Evolutionary conservation across 345 rosid species (phyloP).

Genomic region (Eucalyptus marginata): DNA sequence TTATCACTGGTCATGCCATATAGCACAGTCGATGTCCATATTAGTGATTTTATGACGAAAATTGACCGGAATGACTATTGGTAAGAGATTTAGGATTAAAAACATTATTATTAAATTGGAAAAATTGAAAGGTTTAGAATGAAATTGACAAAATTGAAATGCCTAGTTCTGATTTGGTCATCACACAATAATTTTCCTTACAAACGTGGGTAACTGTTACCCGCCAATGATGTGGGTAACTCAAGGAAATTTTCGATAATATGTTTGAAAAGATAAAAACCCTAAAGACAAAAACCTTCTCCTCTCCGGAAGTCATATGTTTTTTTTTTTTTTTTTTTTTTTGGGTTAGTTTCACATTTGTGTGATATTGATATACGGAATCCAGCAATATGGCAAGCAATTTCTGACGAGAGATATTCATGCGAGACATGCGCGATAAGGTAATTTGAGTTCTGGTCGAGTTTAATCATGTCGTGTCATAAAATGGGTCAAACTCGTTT

Average conservation of each 20-base stretch:
- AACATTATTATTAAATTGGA: too few species aligned
- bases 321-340: too few species aligned
- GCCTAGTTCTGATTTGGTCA: too few species aligned
- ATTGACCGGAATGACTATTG: too few species aligned
- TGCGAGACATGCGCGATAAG: background rate
- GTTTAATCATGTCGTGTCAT: background rate
- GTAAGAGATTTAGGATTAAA: too few species aligned
- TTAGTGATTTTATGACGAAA: too few species aligned
- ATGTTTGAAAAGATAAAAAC: background rate
- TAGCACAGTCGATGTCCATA: too few species aligned
- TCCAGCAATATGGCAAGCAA: background rate
- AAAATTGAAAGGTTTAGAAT: too few species aligned
- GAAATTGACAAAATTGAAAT: too few species aligned
- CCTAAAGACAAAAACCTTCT: background rate
- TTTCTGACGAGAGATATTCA: background rate
- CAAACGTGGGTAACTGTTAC: background rate
- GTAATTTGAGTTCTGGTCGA: background rate
- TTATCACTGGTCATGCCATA: rapidly evolving
- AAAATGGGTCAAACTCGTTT: background rate
- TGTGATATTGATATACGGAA: background rate
- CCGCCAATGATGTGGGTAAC: too few species aligned
- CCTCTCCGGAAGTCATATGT: background rate
- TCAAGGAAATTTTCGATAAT: background rate
- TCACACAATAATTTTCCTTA: too few species aligned
- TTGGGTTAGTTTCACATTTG: background rate